Evolutionary conservation across 116 monocot species (phyloP), one percentile per base, ranked within the genome.

Genomic region (Iris pallida): DNA sequence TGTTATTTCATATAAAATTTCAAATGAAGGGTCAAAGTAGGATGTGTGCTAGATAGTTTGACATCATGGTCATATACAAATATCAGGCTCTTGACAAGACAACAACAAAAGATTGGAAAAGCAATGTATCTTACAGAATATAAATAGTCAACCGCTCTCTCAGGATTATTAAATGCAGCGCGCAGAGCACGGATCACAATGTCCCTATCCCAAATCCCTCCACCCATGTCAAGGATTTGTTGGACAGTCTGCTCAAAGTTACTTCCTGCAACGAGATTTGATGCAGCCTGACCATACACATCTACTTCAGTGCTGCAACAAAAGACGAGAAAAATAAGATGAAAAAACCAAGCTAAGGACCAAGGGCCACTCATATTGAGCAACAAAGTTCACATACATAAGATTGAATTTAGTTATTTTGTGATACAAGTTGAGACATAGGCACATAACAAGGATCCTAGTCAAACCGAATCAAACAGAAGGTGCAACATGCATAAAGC

Each of bases 81-180:
- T 56, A n/a, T n/a, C 15, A 56, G 15, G 15, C 30, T 30, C 30
- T 30, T 30, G 30, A 60, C 10, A 41, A 41, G 11, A 53, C 12
- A 55, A 53, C 6, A 53, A 53, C 3, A 42, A 53, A 68, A 18
- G 16, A 13, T 10, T 59, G 15, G 49, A 1, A 41, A 74, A 4
- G 44, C 41, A 60, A 55, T 15, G 17, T 40, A 73, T 63, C 78
- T 81, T 81, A 85, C 88, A 51, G 85, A 85, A 64, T 85, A 88
- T 43, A 88, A 71, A 71, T 88, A 84, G 53, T 88, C 88, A 74
- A 88, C 74, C 65, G 88, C 88, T 49, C 88, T 79, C 68, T 88
- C 88, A 62, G 88, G 88, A 74, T 88, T 88, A 74, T 88, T 88
- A 69, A 71, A 88, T 45, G 88, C 88, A 58, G 88, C 88, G 74